Evolutionary conservation across 805 yeast genomes (phyloP).

Genomic region (Hanseniaspora lachancei): DNA sequence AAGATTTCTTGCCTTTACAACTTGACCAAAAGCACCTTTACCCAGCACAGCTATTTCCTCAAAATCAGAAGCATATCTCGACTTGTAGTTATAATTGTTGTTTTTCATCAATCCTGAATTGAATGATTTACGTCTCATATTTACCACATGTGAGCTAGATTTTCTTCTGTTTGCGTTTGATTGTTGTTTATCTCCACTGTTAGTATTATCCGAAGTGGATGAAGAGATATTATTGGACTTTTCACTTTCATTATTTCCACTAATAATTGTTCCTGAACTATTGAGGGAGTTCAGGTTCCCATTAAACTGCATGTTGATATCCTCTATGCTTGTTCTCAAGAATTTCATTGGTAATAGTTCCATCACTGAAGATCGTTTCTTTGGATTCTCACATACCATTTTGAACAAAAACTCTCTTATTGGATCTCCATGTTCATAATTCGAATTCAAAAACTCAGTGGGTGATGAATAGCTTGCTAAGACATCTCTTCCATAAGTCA

Average conservation of each 20-base stretch:
- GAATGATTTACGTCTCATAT: slow-evolving; percentile 30
- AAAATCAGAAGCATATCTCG: slow-evolving; percentile 83
- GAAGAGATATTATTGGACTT: not conserved
- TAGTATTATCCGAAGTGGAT: not conserved
- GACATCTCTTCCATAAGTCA: slow-evolving; percentile 47
- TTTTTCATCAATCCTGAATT: slow-evolving; percentile 28
- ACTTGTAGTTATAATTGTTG: slow-evolving; percentile 23
- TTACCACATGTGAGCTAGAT: slow-evolving; percentile 20
- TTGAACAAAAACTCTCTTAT: slow-evolving; percentile 52
- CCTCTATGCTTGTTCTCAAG: slow-evolving; percentile 54
- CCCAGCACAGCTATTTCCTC: slow-evolving; percentile 89
- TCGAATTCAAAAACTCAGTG: slow-evolving; percentile 41
- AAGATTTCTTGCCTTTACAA: slow-evolving; percentile 87
- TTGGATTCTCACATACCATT: slow-evolving; percentile 51
- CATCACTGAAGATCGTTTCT: slow-evolving; percentile 67
- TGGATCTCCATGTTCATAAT: slow-evolving; percentile 36
- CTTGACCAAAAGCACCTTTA: slow-evolving; percentile 95
- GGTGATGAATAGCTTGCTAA: slow-evolving; percentile 47
- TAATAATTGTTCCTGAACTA: slow-evolving; percentile 12
- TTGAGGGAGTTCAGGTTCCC: slow-evolving; percentile 12
- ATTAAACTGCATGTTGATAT: slow-evolving; percentile 17
- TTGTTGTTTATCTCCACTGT: not conserved
- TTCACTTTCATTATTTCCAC: not conserved
- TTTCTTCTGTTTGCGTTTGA: slow-evolving; percentile 2
- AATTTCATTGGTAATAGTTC: slow-evolving; percentile 78